Evolutionary conservation across 345 rosid genomes (phyloP), one percentile per base, ranked within the genome.

Genomic region (Camelina neglecta): DNA sequence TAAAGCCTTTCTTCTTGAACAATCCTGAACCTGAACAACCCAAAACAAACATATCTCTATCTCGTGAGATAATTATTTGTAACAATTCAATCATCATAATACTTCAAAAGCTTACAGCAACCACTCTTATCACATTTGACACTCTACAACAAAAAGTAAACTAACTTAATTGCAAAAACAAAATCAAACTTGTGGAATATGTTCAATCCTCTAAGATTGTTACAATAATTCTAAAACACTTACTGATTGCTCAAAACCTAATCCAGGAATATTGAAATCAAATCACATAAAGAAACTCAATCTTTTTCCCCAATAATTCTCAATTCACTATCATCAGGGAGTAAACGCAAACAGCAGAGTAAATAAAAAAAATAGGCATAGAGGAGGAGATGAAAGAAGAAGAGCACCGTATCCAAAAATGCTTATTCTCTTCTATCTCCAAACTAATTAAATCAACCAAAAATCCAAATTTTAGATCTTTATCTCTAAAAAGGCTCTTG

Each of bases 1-100:
- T 88, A 41, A 90, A 89, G 57, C 97, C 89, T 80, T 86, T 85
- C 85, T 80, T 95, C 83, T 83, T 86, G 67, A 92, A 18, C 88
- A 92, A 82, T 60, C 97, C 97, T 2, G 91, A 84, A 76, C 93
- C 97, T 95, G 86, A 77, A 24, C 1, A 38, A 8, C 41, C 77
- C 31, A 6, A 23, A 33, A 6, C 36, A 2, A 24, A 24, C 26
- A 24, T 24, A 33, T 23, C 24, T 23, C 24, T 23, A 23, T 23
- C 24, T 23, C 24, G 24, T 33, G 36, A 33, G 26, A 18, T 18
- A 18, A 24, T 24, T 23, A 24, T 2, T 33, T 33, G 26, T 33
- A 33, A 33, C 36, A 33, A 33, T 33, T 33, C 36, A 33, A 33
- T 5, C 36, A 33, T 33, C 36, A 33, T 33, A 33, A 5, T 5